These are phyloP conservation scores for Hamigera avellanea DNA, from an alignment of 495 filamentous ascomycete genomes.

Conservation along the genomic window DNA sequence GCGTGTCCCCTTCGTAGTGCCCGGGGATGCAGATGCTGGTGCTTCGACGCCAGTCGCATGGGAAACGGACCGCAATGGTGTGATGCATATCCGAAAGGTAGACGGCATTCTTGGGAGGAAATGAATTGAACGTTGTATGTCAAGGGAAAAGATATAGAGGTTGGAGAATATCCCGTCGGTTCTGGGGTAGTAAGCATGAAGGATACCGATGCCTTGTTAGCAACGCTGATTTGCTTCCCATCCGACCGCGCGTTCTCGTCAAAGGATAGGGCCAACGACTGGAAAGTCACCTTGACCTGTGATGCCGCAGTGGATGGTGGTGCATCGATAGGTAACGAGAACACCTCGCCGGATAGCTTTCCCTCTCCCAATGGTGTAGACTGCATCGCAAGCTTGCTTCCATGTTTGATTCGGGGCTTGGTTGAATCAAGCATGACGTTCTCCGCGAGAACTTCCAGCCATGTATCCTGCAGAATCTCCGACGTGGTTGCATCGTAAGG, in stretches of 20 bases:
- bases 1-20: conserved; percentile 6
- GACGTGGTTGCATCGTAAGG: conserved; percentile 22
- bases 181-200: conserved; percentile 31
- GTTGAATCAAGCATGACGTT: conserved; percentile 9
- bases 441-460: conserved; percentile 48
- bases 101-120: conserved; percentile 52
- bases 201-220: conserved; percentile 38
- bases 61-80: conserved; percentile 3
- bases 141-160: conserved; percentile 32
- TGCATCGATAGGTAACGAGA: conserved; percentile 22
- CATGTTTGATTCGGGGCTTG: conserved; percentile 28
- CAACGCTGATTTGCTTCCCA: conserved; percentile 24
- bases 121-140: conserved; percentile 55
- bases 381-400: conserved; percentile 17
- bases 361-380: conserved; percentile 28
- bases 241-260: conserved; percentile 9
- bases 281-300: conserved; percentile 6
- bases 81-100: conserved; percentile 30
- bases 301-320: conserved; percentile 3
- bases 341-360: conserved; percentile 36
- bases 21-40: conserved; percentile 26
- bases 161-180: conserved; percentile 23
- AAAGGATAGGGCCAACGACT: conserved; percentile 11
- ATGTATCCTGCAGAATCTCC: conserved; percentile 41
- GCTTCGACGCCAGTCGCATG: conserved; percentile 34